Evolutionary conservation across 106 monocot species (phyloP).

Genomic region (Dioscorea dumetorum): DNA sequence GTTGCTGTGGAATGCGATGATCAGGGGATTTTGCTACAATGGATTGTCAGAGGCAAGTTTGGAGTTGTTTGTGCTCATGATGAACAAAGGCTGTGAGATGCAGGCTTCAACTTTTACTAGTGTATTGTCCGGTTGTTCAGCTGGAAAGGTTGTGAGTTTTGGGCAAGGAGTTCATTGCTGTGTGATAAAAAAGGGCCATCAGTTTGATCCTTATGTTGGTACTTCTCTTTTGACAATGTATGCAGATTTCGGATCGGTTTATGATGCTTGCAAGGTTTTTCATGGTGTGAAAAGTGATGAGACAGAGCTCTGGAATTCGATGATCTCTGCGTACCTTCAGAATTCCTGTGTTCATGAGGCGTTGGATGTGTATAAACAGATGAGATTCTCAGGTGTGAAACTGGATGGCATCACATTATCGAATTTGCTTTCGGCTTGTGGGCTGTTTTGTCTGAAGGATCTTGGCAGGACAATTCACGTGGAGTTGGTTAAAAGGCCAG

Average conservation of each 20-base stretch:
- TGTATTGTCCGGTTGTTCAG: constrained; percentile 19
- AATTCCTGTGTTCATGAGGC: constrained; percentile 14
- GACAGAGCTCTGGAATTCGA: constrained; percentile 38
- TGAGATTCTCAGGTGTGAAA: constrained; percentile 4
- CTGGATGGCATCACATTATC: constrained; percentile 33
- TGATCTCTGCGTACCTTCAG: constrained; percentile 24
- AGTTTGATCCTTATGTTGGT: constrained; percentile 21
- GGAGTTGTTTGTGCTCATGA: constrained; percentile 29
- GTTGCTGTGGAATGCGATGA: constrained; percentile 23
- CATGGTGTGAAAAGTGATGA: neutral
- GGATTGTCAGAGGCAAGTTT: constrained; percentile 30
- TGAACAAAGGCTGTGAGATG: neutral
- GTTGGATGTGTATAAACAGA: constrained; percentile 16
- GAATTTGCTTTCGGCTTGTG: constrained; percentile 32
- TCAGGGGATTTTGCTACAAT: constrained; percentile 19
- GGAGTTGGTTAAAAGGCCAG: constrained; percentile 27
- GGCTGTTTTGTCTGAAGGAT: neutral
- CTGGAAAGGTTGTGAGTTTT: constrained; percentile 8
- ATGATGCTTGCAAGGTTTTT: constrained; percentile 19
- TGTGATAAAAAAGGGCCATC: constrained; percentile 23
- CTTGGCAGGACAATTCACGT: constrained; percentile 39
- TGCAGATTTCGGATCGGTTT: constrained; percentile 7
- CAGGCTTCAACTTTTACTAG: constrained; percentile 15
- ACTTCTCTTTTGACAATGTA: constrained; percentile 30
- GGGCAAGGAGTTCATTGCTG: constrained; percentile 34